Conservation (phyloP, 2,329 filamentous ascomycete genomes). For the Zymoseptoria pseudotritici region DNA sequence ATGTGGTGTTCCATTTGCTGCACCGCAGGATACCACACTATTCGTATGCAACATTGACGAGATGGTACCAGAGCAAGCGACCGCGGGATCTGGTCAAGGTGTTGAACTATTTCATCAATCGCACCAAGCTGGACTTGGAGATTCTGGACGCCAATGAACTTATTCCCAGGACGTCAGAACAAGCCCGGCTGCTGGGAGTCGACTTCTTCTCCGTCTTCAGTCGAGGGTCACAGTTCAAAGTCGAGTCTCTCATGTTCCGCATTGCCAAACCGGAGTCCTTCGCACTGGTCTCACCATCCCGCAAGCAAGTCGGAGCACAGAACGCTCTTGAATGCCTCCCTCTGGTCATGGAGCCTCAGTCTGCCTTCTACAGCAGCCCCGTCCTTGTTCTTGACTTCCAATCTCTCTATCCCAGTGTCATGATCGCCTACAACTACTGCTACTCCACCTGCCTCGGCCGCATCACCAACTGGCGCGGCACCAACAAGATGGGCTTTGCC, state of each 20-base stretch:
- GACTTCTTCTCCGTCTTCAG: conserved; percentile 97
- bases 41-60: conserved; percentile 66
- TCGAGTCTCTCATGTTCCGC: conserved; percentile 96
- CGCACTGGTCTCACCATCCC: conserved; percentile 78
- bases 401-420: conserved; percentile 90
- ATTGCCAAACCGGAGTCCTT: conserved; percentile 97
- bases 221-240: conserved; percentile 93
- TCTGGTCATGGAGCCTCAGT: conserved; percentile 95
- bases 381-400: conserved; percentile 92
- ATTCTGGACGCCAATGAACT: conserved; percentile 87
- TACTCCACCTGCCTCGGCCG: conserved; percentile 94
- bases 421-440: conserved; percentile 99
- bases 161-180: conserved; percentile 82
- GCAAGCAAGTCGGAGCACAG: conserved; percentile 85
- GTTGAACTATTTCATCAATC: conserved; percentile 66
- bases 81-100: conserved; percentile 65
- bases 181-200: conserved; percentile 83
- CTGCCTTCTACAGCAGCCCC: conserved; percentile 85
- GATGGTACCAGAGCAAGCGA: conserved; percentile 68
- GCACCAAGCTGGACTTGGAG: conserved; percentile 77
- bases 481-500: conserved; percentile 88
- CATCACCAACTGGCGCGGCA: conserved; percentile 78
- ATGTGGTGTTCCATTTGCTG: conserved; percentile 84
- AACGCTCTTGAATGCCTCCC: conserved; percentile 92
- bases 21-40: conserved; percentile 86